Percentiles rank a stretch among this genome's conserved stretches.
Conservation (phyloP, 495 filamentous ascomycete species). For the Chaetomidium leptoderma region DNA sequence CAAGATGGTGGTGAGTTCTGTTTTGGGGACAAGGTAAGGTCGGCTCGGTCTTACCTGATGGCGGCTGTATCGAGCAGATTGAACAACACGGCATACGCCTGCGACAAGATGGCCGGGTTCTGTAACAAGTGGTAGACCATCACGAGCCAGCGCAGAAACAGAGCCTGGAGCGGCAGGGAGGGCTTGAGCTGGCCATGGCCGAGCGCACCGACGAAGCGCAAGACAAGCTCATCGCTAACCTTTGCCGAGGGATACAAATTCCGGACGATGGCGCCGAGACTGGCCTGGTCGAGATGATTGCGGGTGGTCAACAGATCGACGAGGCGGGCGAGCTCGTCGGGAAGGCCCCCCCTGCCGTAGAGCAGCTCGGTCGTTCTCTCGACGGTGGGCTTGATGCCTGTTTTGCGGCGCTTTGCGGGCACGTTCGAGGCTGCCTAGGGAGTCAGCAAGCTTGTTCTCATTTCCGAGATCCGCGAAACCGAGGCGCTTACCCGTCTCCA, state of each 20-base stretch:
- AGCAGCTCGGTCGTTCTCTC: constrained; percentile 49
- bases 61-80: constrained; percentile 78
- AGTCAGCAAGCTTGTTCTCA: constrained; percentile 10
- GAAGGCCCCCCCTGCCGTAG: constrained; percentile 63
- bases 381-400: constrained; percentile 44
- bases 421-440: constrained; percentile 44
- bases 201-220: constrained; percentile 66
- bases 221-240: constrained; percentile 57
- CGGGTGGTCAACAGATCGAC: constrained; percentile 62
- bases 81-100: constrained; percentile 74
- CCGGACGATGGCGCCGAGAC: constrained; percentile 60
- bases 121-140: constrained; percentile 72
- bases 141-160: constrained; percentile 75
- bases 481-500: constrained; percentile 30
- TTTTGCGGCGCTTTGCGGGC: constrained; percentile 45
- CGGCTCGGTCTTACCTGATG: constrained; percentile 49
- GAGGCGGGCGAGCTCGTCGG: constrained; percentile 54
- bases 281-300: constrained; percentile 71
- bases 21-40: constrained; percentile 11
- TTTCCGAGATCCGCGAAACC: neutral
- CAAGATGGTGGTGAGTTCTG: constrained; percentile 28
- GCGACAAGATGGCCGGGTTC: constrained; percentile 59
- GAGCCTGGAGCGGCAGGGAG: constrained; percentile 60
- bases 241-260: constrained; percentile 68
- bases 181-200: constrained; percentile 78